Conservation (phyloP, 306 rosid genomes). For the Clitoria ternatea region DNA sequence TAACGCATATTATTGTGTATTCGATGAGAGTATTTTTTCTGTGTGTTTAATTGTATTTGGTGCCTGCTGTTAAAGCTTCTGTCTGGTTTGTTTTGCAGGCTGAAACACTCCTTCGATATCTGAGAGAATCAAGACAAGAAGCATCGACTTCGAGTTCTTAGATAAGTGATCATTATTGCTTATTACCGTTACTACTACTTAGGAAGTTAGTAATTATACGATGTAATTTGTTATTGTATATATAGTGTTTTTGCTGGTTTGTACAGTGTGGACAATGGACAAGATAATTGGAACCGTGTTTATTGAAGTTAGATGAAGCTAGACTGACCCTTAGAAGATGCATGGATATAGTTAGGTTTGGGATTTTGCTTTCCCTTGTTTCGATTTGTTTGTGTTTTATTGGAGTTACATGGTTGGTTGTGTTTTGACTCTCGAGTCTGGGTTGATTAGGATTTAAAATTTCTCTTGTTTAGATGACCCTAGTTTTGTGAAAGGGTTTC, state of each 20-base stretch:
- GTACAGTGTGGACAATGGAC: slow-evolving; percentile 75
- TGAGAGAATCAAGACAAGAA: slow-evolving; percentile 97
- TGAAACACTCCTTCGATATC: slow-evolving; percentile 82
- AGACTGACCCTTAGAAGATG: slow-evolving; percentile 64
- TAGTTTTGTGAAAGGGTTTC: slow-evolving; percentile 40
- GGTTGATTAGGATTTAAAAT: slow-evolving; percentile 45
- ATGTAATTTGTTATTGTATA: slow-evolving; percentile 40
- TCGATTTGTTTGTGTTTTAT: slow-evolving; percentile 29
- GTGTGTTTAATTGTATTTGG: neutral
- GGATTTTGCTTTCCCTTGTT: slow-evolving; percentile 29
- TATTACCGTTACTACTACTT: slow-evolving; percentile 29
- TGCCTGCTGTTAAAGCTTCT: neutral
- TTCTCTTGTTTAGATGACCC: slow-evolving; percentile 46
- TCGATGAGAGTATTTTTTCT: neutral
- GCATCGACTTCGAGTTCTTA: slow-evolving; percentile 67
- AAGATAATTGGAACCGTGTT: slow-evolving; percentile 39
- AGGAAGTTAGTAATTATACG: slow-evolving; percentile 55
- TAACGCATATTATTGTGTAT: neutral
- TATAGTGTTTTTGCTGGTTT: slow-evolving; percentile 57
- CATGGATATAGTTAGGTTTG: slow-evolving; percentile 60
- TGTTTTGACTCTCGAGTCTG: no score
- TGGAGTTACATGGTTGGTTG: slow-evolving; percentile 43
- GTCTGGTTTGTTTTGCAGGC: slow-evolving; percentile 60
- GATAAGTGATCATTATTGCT: slow-evolving; percentile 25
- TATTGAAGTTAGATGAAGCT: slow-evolving; percentile 48